Conservation (phyloP, 768 basidiomycete genomes). For the Rhodotorula sphaerocarpa region DNA sequence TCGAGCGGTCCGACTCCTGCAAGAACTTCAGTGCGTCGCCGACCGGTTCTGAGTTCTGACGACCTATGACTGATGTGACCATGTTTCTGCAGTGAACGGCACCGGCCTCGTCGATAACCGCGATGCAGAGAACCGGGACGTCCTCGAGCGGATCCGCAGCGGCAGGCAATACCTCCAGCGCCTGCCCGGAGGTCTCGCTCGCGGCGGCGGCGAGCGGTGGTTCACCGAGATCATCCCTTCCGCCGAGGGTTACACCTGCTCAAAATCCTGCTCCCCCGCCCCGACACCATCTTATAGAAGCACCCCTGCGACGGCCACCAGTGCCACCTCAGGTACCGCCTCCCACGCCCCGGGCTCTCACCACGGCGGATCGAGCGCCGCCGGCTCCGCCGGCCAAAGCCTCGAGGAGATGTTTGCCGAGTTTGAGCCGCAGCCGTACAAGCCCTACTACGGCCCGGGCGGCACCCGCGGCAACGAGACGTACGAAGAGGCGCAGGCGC, state of each 20-base stretch:
- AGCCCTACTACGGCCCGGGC: conserved; percentile 8
- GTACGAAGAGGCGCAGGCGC: conserved; percentile 21
- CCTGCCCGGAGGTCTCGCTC: conserved; percentile 21
- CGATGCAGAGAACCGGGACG: conserved; percentile 25
- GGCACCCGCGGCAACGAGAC: conserved; percentile 12
- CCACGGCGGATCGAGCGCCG: neutral
- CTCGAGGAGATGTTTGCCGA: conserved; percentile 14
- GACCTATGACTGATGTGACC: neutral
- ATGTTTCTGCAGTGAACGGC: conserved; percentile 11
- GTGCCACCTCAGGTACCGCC: no score
- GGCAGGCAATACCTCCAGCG: conserved; percentile 16
- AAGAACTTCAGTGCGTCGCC: conserved; percentile 9
- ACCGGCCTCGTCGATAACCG: conserved; percentile 14
- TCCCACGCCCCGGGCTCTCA: neutral
- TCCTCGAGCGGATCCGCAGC: conserved; percentile 18
- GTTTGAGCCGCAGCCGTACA: conserved; percentile 14
- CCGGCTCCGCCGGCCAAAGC: neutral
- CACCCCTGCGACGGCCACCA: no score
- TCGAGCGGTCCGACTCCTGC: conserved; percentile 26
- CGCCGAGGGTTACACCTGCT: neutral
- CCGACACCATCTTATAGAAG: no score
- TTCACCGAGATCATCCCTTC: conserved; percentile 19
- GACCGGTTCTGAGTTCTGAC: neutral
- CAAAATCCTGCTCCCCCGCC: neutral
- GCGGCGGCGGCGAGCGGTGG: conserved; percentile 31